Percentiles rank a stretch among this genome's conserved stretches.
These are phyloP conservation scores for Coemansia sp. DNA, from an alignment of 192 early-diverging fungal genomes.

Conservation along the genomic window DNA sequence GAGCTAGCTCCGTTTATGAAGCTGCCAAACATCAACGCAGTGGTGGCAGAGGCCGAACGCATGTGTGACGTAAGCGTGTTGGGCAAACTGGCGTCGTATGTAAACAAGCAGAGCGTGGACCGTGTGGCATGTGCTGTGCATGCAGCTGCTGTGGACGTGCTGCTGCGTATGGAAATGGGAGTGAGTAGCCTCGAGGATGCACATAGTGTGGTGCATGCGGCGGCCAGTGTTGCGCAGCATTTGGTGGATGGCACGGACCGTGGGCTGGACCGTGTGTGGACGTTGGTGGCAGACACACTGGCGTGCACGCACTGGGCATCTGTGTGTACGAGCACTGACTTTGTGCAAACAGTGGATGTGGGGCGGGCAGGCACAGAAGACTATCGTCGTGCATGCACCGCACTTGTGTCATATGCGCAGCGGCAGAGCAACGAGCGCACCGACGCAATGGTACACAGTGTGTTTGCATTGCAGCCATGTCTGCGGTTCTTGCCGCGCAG, in stretches of 20 bases:
- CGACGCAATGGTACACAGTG: not conserved
- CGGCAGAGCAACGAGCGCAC: not conserved
- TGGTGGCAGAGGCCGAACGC: not conserved
- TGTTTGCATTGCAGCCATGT: slow-evolving; percentile 31
- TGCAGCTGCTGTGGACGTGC: not conserved
- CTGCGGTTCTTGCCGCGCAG: slow-evolving; percentile 12
- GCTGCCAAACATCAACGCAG: not conserved
- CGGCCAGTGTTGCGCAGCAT: slow-evolving; percentile 14
- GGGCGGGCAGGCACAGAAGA: slow-evolving; percentile 17
- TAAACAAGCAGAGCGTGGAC: not conserved
- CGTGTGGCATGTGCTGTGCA: not conserved
- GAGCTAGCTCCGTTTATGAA: not conserved
- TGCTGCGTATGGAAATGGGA: not conserved
- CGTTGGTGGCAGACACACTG: slow-evolving; percentile 13
- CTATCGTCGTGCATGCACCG: slow-evolving; percentile 5
- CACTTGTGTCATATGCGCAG: not conserved
- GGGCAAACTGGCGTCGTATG: slow-evolving; percentile 1
- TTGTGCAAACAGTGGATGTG: not conserved
- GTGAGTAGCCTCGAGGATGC: not conserved
- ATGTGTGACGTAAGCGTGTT: not conserved
- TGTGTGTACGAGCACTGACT: too few species aligned
- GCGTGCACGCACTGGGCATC: slow-evolving; percentile 12
- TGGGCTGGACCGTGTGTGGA: slow-evolving; percentile 13
- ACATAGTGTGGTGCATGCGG: slow-evolving; percentile 1
- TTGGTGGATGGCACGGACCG: slow-evolving; percentile 8